phyloP scores from a whole-genome alignment of 2,329 filamentous ascomycete genomes.

The Phyllosticta paracitricarpa region DNA sequence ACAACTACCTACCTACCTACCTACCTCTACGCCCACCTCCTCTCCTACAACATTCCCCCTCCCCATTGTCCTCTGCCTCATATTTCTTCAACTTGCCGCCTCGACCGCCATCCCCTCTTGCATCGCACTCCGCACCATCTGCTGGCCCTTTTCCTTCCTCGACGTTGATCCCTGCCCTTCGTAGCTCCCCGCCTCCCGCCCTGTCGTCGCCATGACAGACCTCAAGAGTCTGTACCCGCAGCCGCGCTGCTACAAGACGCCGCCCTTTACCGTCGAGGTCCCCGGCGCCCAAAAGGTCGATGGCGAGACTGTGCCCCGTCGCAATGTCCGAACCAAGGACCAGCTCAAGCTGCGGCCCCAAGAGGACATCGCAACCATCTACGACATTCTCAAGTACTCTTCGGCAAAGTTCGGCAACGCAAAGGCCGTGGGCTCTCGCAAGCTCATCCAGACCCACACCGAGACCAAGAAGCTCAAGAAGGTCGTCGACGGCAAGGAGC shows the following conservation, averaged over 20 bases:
- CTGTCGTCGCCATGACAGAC: constrained; percentile 25
- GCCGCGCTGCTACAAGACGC: constrained; percentile 46
- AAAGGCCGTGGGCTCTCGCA: constrained; percentile 53
- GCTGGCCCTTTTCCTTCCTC: background rate
- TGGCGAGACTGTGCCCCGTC: constrained; percentile 76
- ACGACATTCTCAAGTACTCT: constrained; percentile 64
- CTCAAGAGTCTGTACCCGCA: constrained; percentile 40
- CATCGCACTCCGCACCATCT: background rate
- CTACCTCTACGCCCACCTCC: background rate
- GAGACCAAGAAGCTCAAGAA: constrained; percentile 89
- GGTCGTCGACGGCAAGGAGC: constrained; percentile 68
- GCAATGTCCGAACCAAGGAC: constrained; percentile 62
- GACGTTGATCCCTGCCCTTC: background rate
- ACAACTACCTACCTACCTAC: too few species aligned
- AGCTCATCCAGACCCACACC: constrained; percentile 64
- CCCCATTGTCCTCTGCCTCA: background rate
- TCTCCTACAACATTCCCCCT: background rate
- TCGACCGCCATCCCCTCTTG: background rate
- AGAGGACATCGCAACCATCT: constrained; percentile 64
- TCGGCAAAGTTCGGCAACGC: constrained; percentile 47
- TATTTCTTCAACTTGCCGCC: background rate
- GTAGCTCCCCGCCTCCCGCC: constrained; percentile 5
- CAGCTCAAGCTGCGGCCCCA: constrained; percentile 56
- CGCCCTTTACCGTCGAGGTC: constrained; percentile 66
- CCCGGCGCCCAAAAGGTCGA: constrained; percentile 57